Base-by-base conservation (phyloP, 164 flowering plant genomes). In the Magnolia officinalis region DNA sequence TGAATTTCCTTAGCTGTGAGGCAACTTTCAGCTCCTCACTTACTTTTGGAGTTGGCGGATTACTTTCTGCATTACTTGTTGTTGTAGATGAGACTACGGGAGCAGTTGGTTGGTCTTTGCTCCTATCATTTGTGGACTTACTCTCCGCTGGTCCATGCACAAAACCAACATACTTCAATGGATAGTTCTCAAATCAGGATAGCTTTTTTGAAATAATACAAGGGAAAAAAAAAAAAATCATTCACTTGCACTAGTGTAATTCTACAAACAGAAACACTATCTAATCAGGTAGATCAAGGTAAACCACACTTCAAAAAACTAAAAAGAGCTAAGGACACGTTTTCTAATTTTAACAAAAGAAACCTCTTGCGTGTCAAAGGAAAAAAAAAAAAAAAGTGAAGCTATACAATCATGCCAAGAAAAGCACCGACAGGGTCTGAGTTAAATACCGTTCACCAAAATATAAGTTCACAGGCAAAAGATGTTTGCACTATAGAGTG, bases 1-100 rank as follows among this genome's bases (percentile, higher is more conserved):
- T 63, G 74, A 94, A 94, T 75, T 90, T 94, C 58, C 92, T 83
- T 55, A 94, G 88, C 50, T 91, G 86, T 23, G 97, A 90, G 74
- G 98, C 86, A 76, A 94, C 82, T 88, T 87, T 94, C 75, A 94
- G 89, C 67, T 94, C 98, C 78, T 91, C 94, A 74, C 87, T 90
- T 21, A 89, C 87, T 83, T 88, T 91, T 68, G 91, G 87, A 77
- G 90, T 90, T 24, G 94, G 89, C 65, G 95, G 86, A 73, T 75
- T 89, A 76, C 97, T 92, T 74, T 90, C 97, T 63, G 85, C 88
- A 84, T 84, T 88, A 81, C 97, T 90, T 8, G 94, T 90, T 45
- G 89, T 88, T 59, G 97, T 80, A n/a, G 98, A 89, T 50, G 95
- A 85, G 65, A 86, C 84, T 50, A 80, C 81, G 11, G 86, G 80